Conservation (phyloP, 2,329 filamentous ascomycete species). For the Epichloe bromicola region DNA sequence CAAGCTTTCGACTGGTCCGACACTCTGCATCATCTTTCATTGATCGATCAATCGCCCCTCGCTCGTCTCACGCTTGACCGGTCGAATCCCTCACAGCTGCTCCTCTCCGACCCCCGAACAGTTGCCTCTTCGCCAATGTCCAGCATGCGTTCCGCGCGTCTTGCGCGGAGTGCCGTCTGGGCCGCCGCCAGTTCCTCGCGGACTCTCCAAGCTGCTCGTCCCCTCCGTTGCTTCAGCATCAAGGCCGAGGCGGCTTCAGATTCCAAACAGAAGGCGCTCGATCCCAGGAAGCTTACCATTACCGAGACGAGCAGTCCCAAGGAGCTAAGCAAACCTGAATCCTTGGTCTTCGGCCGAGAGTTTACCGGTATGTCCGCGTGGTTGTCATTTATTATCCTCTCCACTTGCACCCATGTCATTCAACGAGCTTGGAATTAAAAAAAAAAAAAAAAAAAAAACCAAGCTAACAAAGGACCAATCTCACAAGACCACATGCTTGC, state of each 20-base stretch:
- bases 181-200: conserved; percentile 23
- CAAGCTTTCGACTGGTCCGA: not conserved
- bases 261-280: conserved; percentile 52
- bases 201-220: conserved; percentile 17
- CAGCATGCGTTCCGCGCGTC: conserved; percentile 19
- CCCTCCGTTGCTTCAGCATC: conserved; percentile 35
- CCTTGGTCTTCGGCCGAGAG: conserved; percentile 77
- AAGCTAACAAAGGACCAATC: not conserved
- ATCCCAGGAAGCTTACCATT: conserved; percentile 63
- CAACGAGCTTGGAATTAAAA: not conserved
- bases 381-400: not conserved
- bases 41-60: not conserved
- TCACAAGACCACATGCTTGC: conserved; percentile 88
- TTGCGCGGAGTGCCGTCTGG: conserved; percentile 20
- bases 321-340: conserved; percentile 56
- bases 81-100: not conserved
- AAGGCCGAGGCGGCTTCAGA: conserved; percentile 35
- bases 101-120: not conserved
- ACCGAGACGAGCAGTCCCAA: conserved; percentile 67
- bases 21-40: not conserved
- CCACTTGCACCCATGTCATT: not conserved
- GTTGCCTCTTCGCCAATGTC: not conserved
- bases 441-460: not conserved
- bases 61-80: not conserved
- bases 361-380: conserved; percentile 58